Conservation (phyloP, 441 rosid species). For the Erodium chrysanthum region DNA sequence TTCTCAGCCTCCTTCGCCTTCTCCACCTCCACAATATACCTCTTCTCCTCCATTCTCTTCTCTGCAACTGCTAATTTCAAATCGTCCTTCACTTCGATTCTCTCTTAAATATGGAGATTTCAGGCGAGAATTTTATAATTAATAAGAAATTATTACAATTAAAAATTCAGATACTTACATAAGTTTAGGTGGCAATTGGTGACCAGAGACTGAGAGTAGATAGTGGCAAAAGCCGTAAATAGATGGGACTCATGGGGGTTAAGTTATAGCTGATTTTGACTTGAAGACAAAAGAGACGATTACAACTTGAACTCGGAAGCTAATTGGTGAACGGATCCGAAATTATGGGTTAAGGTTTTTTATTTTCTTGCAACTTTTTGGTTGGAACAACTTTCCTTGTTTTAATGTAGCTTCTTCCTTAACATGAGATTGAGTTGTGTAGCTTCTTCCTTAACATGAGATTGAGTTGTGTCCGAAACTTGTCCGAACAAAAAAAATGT, state of each 20-base stretch:
- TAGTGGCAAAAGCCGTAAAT: background rate
- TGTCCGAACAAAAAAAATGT: too few species aligned
- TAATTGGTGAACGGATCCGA: background rate
- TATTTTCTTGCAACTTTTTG: background rate
- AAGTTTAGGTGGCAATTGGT: background rate
- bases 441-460: background rate
- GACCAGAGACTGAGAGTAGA: background rate
- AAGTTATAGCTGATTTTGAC: background rate
- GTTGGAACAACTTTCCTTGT: background rate
- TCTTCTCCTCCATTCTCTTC: constrained; percentile 29
- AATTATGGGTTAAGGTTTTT: background rate
- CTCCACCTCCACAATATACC: constrained; percentile 57
- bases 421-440: background rate
- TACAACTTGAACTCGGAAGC: background rate
- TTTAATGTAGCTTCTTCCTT: background rate
- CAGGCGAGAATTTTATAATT: background rate
- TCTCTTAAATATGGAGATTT: background rate
- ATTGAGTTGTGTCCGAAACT: background rate
- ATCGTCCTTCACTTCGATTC: background rate
- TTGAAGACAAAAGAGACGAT: background rate
- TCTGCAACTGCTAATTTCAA: background rate
- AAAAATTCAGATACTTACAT: background rate
- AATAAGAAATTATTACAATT: background rate
- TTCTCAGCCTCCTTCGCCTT: constrained; percentile 43
- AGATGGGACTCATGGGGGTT: background rate